Evolutionary conservation across 345 rosid species (phyloP).

Genomic region (Acer campestre): DNA sequence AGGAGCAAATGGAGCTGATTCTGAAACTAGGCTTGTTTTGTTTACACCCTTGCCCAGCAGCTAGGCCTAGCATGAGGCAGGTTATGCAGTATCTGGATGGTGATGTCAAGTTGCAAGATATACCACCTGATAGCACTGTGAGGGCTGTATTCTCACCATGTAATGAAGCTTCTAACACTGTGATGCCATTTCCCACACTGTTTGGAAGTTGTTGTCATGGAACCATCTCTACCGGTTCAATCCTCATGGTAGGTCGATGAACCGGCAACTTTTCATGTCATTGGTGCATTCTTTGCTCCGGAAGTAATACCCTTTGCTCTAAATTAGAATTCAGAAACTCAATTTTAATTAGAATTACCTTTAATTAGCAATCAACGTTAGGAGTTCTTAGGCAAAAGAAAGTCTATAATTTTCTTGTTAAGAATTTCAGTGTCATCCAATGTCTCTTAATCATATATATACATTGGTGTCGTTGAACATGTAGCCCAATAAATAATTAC

Average conservation of each 20-base stretch:
- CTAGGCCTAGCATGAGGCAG: constrained; percentile 26
- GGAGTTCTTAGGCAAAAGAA: neutral
- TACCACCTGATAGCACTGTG: neutral
- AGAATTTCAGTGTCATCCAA: no score
- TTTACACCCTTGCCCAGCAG: constrained; percentile 8
- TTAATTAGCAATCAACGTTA: neutral
- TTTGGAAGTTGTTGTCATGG: constrained; percentile 4
- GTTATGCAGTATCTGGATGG: constrained; percentile 42
- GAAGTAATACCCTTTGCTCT: no score
- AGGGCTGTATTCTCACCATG: neutral
- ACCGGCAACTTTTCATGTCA: no score
- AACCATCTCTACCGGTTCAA: constrained; percentile 29
- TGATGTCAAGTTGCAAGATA: constrained; percentile 18
- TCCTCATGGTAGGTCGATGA: constrained; percentile 28
- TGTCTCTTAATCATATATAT: no score
- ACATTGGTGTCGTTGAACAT: no score
- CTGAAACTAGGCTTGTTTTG: constrained; percentile 26
- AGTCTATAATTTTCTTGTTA: neutral
- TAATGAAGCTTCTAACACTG: neutral
- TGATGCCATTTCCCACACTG: constrained; percentile 5
- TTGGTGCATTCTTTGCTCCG: no score
- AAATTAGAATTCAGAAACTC: neutral
- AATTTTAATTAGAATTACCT: constrained; percentile 4
- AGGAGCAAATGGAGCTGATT: constrained; percentile 25
- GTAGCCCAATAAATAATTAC: no score